Percentiles rank a stretch among this genome's conserved stretches.
These are phyloP conservation scores for Fabrea salina DNA, from an alignment of 169 alveolate genomes.

Conservation along the genomic window DNA sequence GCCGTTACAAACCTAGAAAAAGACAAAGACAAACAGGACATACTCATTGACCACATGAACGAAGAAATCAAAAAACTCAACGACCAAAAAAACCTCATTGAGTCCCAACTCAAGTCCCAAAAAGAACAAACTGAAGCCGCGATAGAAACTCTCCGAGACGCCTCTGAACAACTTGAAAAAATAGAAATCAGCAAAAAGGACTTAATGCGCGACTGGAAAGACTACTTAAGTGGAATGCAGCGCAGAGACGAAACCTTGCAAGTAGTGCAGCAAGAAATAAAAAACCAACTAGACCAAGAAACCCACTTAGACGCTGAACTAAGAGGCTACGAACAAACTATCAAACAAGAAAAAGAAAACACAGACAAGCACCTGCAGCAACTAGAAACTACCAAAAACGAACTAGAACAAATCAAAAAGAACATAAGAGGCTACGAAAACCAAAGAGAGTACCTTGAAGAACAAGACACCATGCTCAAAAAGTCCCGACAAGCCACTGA, in stretches of 20 bases:
- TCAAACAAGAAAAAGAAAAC: slow-evolving; percentile 59
- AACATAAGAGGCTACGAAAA: slow-evolving; percentile 29
- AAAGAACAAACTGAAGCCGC: slow-evolving; percentile 86
- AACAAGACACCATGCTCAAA: slow-evolving; percentile 64
- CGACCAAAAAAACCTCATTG: slow-evolving; percentile 77
- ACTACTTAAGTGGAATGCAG: slow-evolving; percentile 65
- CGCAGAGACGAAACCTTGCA: slow-evolving; percentile 72
- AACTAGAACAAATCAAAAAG: slow-evolving; percentile 34
- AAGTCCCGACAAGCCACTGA: slow-evolving; percentile 66
- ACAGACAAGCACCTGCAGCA: slow-evolving; percentile 53
- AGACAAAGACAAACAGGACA: slow-evolving; percentile 82
- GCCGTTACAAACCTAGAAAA: slow-evolving; percentile 75
- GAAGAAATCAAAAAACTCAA: slow-evolving; percentile 79
- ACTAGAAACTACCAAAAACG: slow-evolving; percentile 36
- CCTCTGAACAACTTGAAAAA: slow-evolving; percentile 81
- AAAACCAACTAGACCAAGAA: slow-evolving; percentile 70
- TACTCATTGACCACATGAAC: slow-evolving; percentile 81
- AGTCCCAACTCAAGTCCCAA: slow-evolving; percentile 80
- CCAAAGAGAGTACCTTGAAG: slow-evolving; percentile 31
- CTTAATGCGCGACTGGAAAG: slow-evolving; percentile 73
- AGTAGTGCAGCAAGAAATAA: slow-evolving; percentile 64
- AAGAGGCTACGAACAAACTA: slow-evolving; percentile 67
- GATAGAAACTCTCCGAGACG: slow-evolving; percentile 76
- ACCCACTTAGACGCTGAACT: slow-evolving; percentile 69
- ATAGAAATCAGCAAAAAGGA: slow-evolving; percentile 75